phyloP scores from a whole-genome alignment of 2,329 filamentous ascomycete genomes.

The Penicillium sp. region DNA sequence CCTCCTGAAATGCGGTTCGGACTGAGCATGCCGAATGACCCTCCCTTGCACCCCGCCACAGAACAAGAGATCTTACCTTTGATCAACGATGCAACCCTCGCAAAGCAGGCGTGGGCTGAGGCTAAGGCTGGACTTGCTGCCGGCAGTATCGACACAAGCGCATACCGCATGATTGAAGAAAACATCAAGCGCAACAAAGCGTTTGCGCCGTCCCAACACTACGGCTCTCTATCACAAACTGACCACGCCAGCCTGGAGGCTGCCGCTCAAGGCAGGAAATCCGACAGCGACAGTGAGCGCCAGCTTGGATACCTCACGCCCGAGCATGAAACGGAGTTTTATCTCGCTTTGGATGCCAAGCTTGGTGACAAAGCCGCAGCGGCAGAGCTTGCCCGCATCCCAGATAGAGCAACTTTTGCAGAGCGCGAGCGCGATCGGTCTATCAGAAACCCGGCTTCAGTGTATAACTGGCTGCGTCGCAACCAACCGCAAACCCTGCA shows the following conservation, averaged over 20 bases:
- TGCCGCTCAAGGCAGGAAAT: slow-evolving; percentile 16
- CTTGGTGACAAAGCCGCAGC: slow-evolving; percentile 48
- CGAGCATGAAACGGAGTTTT: slow-evolving; percentile 46
- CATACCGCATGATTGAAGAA: slow-evolving; percentile 42
- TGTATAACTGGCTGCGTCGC: slow-evolving; percentile 92
- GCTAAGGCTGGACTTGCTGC: slow-evolving; percentile 39
- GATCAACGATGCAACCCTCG: slow-evolving; percentile 33
- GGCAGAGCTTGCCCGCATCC: slow-evolving; percentile 50
- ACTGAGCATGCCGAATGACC: slow-evolving; percentile 52
- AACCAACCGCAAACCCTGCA: slow-evolving; percentile 81
- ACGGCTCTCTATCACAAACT: slow-evolving; percentile 33
- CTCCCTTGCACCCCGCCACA: slow-evolving; percentile 51
- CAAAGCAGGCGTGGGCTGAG: slow-evolving; percentile 40
- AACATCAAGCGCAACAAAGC: slow-evolving; percentile 39
- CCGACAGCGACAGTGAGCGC: slow-evolving; percentile 28
- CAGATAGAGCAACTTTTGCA: slow-evolving; percentile 45
- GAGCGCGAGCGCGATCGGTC: slow-evolving; percentile 58
- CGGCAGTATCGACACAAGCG: slow-evolving; percentile 36
- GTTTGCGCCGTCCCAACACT: slow-evolving; percentile 40
- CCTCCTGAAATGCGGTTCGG: slow-evolving; percentile 74
- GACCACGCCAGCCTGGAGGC: slow-evolving; percentile 29
- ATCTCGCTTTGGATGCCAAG: slow-evolving; percentile 44
- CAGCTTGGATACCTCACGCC: slow-evolving; percentile 47
- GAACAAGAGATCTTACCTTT: slow-evolving; percentile 39
- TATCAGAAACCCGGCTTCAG: slow-evolving; percentile 80